Evolutionary conservation across 805 yeast genomes (phyloP), one percentile per base, ranked within the genome.

Genomic region (Helenozyma rhizophorensis): DNA sequence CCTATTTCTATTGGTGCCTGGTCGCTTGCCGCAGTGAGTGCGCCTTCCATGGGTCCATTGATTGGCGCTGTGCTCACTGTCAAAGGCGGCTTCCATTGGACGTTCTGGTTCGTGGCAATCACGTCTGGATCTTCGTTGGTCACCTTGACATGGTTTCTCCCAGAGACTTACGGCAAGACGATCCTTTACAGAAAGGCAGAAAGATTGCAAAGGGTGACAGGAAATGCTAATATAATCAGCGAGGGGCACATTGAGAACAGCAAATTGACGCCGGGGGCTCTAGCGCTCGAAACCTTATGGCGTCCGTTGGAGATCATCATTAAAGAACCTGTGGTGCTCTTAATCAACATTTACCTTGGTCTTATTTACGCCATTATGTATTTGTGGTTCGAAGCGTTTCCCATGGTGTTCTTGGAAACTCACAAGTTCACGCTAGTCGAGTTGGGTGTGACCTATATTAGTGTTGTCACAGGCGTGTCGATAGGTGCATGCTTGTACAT

Each of bases 351-450:
- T 17, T 76, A 76, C 50, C 57, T 72, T 42, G 74, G 78, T 0
- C 45, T 77, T 31, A 59, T 68, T 6, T 78, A 78, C 51, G 72
- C 80, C 18, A 53, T 70, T 19, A 43, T 74, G 40, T 79, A 75
- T 50, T 51, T 76, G 14, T 78, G 74, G 62, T 74, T 78, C 45
- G 83, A 79, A 53, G 77, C 76, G 5, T 75, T 74, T 55, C 84
- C 85, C 8, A 59, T 77, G 23, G 76, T 74, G 2, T 79, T 70
- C 40, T 34, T 40, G 14, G 71, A 63, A 2, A 47, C 62, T 14
- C 62, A 74, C 42, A 48, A 61, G 21, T 78, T 78, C 53, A 65
- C 73, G 4, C 45, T 63, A 15, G 62, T 75, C 21, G 74, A 70
- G 33, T 34, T 53, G 42, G 78, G 81, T 13, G 53, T 63, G 3